Base-by-base conservation (phyloP, 441 rosid species). In the Cnidoscolus chayamansa region DNA sequence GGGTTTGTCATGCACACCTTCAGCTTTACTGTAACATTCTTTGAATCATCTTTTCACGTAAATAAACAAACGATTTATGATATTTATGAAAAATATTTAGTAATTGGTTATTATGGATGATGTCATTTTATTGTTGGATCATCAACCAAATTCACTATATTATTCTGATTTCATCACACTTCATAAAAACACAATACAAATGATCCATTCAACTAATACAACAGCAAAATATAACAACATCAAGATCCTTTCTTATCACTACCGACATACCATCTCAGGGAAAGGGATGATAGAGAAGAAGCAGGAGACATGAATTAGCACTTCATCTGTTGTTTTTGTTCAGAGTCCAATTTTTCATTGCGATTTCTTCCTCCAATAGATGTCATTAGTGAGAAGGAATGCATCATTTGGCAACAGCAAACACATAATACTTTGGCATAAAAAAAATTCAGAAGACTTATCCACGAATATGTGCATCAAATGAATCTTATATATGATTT, bases 351-450 rank as follows among this genome's bases (percentile, higher is more conserved):
- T 47, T 35, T 35, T 35, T 35, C 37, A 35, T 35, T 35, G 2
- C 4, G 37, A 35, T 35, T 35, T 35, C 3, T 25, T 65, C 56
- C 31, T 13, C 56, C 40, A 8, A 1, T 11, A 2, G 35, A 65
- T 13, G n/a, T 35, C 54, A 25, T 47, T 65, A 50, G 37, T 54
- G 11, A 47, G 40, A 47, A 20, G 48, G 48, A 35, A 40, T 47
- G 64, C 68, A 64, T 45, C 50, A 1, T 20, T 50, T 53, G 50
- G 50, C 50, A 63, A 30, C 37, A 25, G 47, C 45, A 66, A 57
- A 65, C 43, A 48, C 40, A 57, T 19, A 20, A 37, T 61, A 59
- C 59, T 67, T 66, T 19, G 32, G 37, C 0, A 35, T 4, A 19
- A 10, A 55, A 64, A 43, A 16, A 47, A 11, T 30, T 56, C n/a